Evolutionary conservation across 2,329 filamentous ascomycete genomes (phyloP), one percentile per base, ranked within the genome.

Genomic region (Sporothrix humicola): DNA sequence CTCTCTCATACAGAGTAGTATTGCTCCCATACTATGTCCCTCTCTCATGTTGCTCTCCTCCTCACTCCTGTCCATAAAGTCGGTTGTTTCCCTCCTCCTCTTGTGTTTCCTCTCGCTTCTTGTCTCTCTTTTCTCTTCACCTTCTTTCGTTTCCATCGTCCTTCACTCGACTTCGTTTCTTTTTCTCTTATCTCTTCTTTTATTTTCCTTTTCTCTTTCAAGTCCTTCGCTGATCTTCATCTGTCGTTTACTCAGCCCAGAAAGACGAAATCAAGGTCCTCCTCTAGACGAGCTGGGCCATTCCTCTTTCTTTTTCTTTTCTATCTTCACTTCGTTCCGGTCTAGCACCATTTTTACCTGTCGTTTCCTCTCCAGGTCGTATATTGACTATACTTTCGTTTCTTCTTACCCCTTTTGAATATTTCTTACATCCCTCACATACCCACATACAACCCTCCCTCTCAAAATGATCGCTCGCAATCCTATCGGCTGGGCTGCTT

Each of bases 401-500:
- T 42, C 12, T 15, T 61, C 52, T 13, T 17, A 20, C 37, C 61
- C 20, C 37, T 46, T 66, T 66, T 66, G n/a, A 26, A 13, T 50
- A 50, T 50, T 37, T 26, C 31, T 6, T 10, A 1, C 23, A 68
- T 46, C n/a, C n/a, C 42, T 15, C 63, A 26, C 10, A 48, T 17
- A 48, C 46, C 15, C 31, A 54, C 66, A 56, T 10, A 8, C 23
- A 2, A 6, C 50, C 15, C 23, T 15, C 42, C 8, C 54, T 15
- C n/a, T 20, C 46, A 70, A 4, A 9, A 74, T 74, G 73, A 20
- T 73, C 5, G 72, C 71, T 44, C 68, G 37, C 58, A 69, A 63
- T 37, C 37, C 70, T 8, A n/a, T 74, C 17, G 63, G 42, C 48
- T 72, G 71, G 73, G 75, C 72, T 7, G 71, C 69, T 9, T 31